Base-by-base conservation (phyloP, 805 yeast genomes). In the Ogataea ganodermae region DNA sequence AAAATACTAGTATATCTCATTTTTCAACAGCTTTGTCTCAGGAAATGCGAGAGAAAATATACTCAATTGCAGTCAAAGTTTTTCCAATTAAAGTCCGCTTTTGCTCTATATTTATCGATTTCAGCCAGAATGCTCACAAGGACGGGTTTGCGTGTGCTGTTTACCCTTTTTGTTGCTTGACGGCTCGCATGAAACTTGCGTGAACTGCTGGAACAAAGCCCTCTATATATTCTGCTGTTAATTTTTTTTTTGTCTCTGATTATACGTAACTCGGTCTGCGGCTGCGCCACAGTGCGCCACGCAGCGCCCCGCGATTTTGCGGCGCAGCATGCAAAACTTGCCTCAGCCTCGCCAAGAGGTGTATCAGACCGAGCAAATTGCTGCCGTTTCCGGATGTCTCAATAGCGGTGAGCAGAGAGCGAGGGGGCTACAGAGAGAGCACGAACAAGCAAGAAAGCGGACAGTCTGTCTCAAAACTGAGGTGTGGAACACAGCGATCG, bases 141-240 rank as follows among this genome's bases (percentile, higher is more conserved):
- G 17, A 22, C 21, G 36, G 17, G 4, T 20, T 22, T 35, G n/a
- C 28, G 27, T 35, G 39, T 35, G 16, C 39, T 35, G 39, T 35
- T 35, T 4, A 3, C 16, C 39, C 9, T 4, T n/a, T 10, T n/a
- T 5, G 3, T 5, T 17, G 32, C 32, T 28, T 28, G 27, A n/a
- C 31, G n/a, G n/a, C n/a, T 27, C 14, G 7, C 31, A 5, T 9
- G 5, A 27, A 6, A 27, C 31, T 27, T 30, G 33, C 33, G 18
- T 30, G 16, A 30, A 30, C 33, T 30, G 33, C 33, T 30, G 13
- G 17, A 16, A 13, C 13, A 3, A n/a, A 30, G 18, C 36, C 5
- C 35, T 33, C 36, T 33, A 33, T 33, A 33, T 33, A 33, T 33
- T 33, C 36, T 33, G 36, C 23, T 33, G 23, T 33, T 33, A 18